Percentiles rank a stretch among this genome's conserved stretches.
Evolutionary conservation across 352 stramenopile species (phyloP).

Genomic region (Pythium rishiriense): DNA sequence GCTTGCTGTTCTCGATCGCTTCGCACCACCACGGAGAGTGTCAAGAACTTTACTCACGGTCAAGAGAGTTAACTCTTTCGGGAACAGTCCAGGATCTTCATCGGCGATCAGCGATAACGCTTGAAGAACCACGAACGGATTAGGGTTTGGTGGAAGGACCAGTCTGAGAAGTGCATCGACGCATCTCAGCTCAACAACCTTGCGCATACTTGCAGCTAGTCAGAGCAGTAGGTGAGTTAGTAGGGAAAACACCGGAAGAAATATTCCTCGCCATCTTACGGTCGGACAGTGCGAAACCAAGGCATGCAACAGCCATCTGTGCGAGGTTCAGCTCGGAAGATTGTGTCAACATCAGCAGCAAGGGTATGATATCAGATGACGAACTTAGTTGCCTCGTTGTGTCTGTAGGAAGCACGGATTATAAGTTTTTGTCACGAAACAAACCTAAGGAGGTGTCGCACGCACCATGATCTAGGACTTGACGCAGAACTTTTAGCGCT

Average conservation of each 20-base stretch:
- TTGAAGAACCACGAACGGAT: conserved; percentile 49
- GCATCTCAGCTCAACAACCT: conserved; percentile 52
- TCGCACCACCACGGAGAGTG: conserved; percentile 61
- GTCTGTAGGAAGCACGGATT: background rate
- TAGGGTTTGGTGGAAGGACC: conserved; percentile 45
- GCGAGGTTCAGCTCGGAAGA: conserved; percentile 39
- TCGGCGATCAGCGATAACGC: conserved; percentile 60
- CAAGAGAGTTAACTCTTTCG: conserved; percentile 39
- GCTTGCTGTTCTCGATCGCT: conserved; percentile 52
- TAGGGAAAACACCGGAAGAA: background rate
- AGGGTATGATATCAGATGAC: conserved; percentile 38
- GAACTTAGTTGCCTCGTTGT: conserved; percentile 34
- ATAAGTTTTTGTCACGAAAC: background rate
- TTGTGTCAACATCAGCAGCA: conserved; percentile 48
- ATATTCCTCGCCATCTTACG: conserved; percentile 28
- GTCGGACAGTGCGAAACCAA: conserved; percentile 58
- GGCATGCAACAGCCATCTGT: conserved; percentile 50
- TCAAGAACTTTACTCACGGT: conserved; percentile 52
- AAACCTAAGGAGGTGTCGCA: background rate
- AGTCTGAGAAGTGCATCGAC: conserved; percentile 58
- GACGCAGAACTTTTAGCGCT: conserved; percentile 53
- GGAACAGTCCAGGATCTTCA: conserved; percentile 53
- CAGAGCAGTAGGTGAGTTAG: background rate
- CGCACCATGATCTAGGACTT: conserved; percentile 51
- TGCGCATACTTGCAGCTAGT: conserved; percentile 52